phyloP scores from a whole-genome alignment of 2,329 filamentous ascomycete species.

The Microcyclospora pomicola region DNA sequence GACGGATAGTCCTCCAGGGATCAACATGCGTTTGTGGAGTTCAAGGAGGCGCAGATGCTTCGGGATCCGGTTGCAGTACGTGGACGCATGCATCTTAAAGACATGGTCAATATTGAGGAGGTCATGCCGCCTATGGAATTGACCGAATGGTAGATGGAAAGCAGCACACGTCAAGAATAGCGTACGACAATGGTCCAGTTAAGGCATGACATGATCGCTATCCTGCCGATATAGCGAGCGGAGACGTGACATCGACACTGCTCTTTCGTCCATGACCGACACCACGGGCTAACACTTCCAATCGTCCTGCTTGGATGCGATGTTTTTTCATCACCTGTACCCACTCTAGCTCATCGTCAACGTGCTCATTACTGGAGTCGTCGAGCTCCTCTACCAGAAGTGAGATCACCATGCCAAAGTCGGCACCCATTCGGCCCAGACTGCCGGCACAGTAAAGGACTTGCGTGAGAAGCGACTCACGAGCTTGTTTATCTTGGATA shows the following conservation, averaged over 20 bases:
- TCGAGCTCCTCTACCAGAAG: conserved; percentile 35
- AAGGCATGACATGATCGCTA: no score
- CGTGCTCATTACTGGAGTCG: conserved; percentile 47
- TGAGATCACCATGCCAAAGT: conserved; percentile 82
- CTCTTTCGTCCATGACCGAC: conserved; percentile 17
- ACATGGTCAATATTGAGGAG: no score
- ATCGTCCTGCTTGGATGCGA: conserved; percentile 57
- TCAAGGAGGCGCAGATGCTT: no score
- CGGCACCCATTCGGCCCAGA: conserved; percentile 74
- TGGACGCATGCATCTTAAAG: no score
- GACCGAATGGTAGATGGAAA: no score
- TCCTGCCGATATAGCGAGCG: no score
- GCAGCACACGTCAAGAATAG: no score
- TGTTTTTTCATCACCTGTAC: conserved; percentile 81
- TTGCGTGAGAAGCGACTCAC: conserved; percentile 83
- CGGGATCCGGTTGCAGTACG: no score
- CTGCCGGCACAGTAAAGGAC: conserved; percentile 88
- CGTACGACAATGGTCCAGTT: no score
- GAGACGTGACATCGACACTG: conserved; percentile 24
- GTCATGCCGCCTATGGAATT: no score
- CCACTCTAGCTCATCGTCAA: conserved; percentile 53
- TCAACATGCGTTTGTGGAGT: no score
- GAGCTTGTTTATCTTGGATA: conserved; percentile 61
- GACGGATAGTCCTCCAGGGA: no score
- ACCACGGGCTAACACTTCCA: conserved; percentile 22